Evolutionary conservation across 1,284 basidiomycete species (phyloP).

Genomic region (Trichosporon coremiiforme): DNA sequence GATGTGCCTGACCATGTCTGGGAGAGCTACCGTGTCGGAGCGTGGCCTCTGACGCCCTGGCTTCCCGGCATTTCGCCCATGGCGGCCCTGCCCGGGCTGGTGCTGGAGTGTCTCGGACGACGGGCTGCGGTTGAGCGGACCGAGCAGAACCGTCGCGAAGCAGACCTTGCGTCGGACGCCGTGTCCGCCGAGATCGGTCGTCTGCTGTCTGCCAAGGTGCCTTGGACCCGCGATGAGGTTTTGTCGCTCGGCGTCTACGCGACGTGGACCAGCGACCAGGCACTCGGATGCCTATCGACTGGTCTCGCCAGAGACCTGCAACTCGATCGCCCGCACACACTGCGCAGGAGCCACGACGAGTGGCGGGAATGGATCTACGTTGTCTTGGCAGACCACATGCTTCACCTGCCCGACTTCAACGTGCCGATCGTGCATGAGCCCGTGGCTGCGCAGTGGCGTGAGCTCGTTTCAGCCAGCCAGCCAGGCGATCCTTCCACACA

Average conservation of each 20-base stretch:
- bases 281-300: constrained; percentile 44
- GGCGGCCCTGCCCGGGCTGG: constrained; percentile 42
- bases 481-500: constrained; percentile 43
- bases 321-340: constrained; percentile 38
- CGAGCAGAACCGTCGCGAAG: constrained; percentile 37
- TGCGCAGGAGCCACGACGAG: constrained; percentile 44
- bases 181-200: constrained; percentile 42
- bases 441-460: constrained; percentile 46
- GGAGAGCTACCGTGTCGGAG: constrained; percentile 47
- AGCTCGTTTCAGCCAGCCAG: constrained; percentile 36
- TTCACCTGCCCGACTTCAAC: constrained; percentile 42
- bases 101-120: constrained; percentile 43
- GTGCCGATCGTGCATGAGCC: constrained; percentile 42
- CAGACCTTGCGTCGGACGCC: constrained; percentile 34
- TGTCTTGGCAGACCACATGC: constrained; percentile 53
- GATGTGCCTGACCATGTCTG: constrained; percentile 42
- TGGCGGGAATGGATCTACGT: constrained; percentile 55
- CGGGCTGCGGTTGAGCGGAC: constrained; percentile 38
- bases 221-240: constrained; percentile 51
- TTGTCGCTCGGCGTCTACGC: constrained; percentile 49
- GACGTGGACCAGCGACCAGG: constrained; percentile 51
- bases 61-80: constrained; percentile 47
- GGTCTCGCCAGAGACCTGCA: constrained; percentile 44
- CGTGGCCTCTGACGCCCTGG: constrained; percentile 54
- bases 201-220: constrained; percentile 34